Base-by-base conservation (phyloP, 805 yeast species). In the Ogataea siamensis region DNA sequence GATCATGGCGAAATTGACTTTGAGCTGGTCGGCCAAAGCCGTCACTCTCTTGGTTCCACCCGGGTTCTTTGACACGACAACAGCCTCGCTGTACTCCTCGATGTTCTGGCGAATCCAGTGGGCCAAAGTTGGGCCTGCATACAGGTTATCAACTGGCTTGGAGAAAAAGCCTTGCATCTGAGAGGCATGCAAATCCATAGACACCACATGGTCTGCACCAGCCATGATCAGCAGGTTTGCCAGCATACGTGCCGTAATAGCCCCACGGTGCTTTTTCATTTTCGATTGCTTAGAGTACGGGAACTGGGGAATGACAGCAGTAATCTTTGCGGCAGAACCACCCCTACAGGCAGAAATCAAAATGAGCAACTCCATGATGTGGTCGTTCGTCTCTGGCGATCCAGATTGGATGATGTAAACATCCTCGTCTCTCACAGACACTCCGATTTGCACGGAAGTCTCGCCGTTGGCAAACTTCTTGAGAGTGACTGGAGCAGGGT, bases 141-240 rank as follows among this genome's bases (percentile, higher is more conserved):
- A 88, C 43, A 93, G 68, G 63, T 93, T 93, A 63, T 93, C 99
- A 18, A 93, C 99, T 0, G 99, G 99, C 54, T 88, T 89, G 22
- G 94, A 76, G 70, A 93, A 93, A 60, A 93, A 93, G 10, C 99
- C 99, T 69, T 93, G 99, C 99, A 93, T 93, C 66, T 93, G 99
- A 23, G 96, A 81, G 18, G 99, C 99, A 54, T 79, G 85, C 50
- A 93, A 70, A 59, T 93, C 99, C 97, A 93, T 89, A 3, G 96
- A 87, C 26, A 93, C 91, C 41, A 93, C 94, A 64, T 93, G 99
- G 64, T 93, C 98, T 17, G 98, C 99, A 51, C 99, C 99, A 3
- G 99, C 98, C 94, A 93, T 94, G 41, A 88, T 80, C 47, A 93
- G 70, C 57, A 93, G 68, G 54, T 93, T 93, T 44, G 99, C 98